Evolutionary conservation across 78 protist genomes (phyloP).

Genomic region (Chrysochromulina tobinii): DNA sequence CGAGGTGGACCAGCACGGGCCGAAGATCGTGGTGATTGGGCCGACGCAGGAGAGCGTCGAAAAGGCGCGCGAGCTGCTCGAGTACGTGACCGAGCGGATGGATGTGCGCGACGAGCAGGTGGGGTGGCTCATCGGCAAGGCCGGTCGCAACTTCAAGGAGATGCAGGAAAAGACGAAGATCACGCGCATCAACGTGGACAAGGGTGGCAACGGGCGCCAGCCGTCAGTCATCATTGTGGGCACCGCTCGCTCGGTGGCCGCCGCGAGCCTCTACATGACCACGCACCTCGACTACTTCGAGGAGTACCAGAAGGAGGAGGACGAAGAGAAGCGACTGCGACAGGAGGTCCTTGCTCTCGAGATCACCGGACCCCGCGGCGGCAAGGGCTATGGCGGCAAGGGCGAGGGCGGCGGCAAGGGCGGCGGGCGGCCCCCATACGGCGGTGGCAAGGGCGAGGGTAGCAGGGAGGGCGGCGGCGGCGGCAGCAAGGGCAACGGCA

Average conservation of each 20-base stretch:
- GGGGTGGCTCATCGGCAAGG: background rate
- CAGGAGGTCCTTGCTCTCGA: background rate
- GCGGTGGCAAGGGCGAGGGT: too few relatives aligned
- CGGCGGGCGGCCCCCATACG: too few relatives aligned
- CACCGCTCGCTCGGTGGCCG: background rate
- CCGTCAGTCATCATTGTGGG: background rate
- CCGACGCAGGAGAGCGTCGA: background rate
- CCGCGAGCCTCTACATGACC: background rate
- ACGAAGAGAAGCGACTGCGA: background rate
- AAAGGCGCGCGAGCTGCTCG: conserved; percentile 1
- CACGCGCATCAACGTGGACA: background rate
- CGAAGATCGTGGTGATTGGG: background rate
- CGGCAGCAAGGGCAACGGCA: too few relatives aligned
- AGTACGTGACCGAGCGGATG: background rate
- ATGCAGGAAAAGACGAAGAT: background rate
- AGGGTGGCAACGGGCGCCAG: background rate
- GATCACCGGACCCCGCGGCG: too few relatives aligned
- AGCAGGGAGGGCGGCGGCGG: too few relatives aligned
- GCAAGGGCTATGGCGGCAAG: too few relatives aligned
- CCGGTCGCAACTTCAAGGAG: background rate
- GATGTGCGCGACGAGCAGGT: background rate
- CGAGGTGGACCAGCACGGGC: background rate
- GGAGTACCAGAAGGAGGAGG: background rate
- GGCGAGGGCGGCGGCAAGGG: too few relatives aligned
- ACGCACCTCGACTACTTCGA: background rate